Evolutionary conservation across 768 basidiomycete species (phyloP).

Genomic region (Amanita polypyramis): DNA sequence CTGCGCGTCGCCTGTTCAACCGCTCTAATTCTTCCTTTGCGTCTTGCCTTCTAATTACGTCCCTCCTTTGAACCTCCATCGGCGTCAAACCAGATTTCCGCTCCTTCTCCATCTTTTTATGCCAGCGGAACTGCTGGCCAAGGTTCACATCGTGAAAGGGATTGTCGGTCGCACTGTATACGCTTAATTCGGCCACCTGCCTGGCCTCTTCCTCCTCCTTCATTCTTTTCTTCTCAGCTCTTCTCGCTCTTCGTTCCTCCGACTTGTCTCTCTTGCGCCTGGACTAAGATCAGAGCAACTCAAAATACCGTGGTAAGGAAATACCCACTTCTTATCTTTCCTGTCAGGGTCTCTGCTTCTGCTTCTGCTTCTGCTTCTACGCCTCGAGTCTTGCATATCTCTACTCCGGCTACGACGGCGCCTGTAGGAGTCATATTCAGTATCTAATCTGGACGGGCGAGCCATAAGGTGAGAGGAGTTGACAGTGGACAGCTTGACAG

Average conservation of each 20-base stretch:
- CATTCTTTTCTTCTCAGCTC: slow-evolving; percentile 77
- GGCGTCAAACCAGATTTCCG: slow-evolving; percentile 73
- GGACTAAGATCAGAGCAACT: slow-evolving; percentile 7
- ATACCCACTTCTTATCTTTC: slow-evolving; percentile 36
- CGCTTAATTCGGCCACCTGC: slow-evolving; percentile 87
- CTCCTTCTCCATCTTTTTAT: slow-evolving; percentile 97
- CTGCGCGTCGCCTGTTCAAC: slow-evolving; percentile 81
- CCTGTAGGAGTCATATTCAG: slow-evolving; percentile 20
- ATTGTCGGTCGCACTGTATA: slow-evolving; percentile 95
- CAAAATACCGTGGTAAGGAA: background rate
- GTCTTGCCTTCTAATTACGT: slow-evolving; percentile 74
- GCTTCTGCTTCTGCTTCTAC: slow-evolving; percentile 9
- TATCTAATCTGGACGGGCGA: slow-evolving; percentile 27
- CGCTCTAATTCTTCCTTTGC: slow-evolving; percentile 94
- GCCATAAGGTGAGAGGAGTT: slow-evolving; percentile 23
- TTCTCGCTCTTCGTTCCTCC: slow-evolving; percentile 76
- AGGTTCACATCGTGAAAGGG: slow-evolving; percentile 98
- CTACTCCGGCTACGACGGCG: slow-evolving; percentile 22
- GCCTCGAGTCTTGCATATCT: slow-evolving; percentile 15
- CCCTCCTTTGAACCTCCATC: slow-evolving; percentile 70
- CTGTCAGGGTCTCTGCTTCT: slow-evolving; percentile 21
- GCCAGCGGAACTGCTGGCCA: slow-evolving; percentile 95
- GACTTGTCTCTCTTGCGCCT: slow-evolving; percentile 83
- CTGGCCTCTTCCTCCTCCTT: slow-evolving; percentile 86
- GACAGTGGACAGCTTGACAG: background rate